phyloP scores from a whole-genome alignment of 2,329 filamentous ascomycete genomes.

The Colletotrichum agaves region DNA sequence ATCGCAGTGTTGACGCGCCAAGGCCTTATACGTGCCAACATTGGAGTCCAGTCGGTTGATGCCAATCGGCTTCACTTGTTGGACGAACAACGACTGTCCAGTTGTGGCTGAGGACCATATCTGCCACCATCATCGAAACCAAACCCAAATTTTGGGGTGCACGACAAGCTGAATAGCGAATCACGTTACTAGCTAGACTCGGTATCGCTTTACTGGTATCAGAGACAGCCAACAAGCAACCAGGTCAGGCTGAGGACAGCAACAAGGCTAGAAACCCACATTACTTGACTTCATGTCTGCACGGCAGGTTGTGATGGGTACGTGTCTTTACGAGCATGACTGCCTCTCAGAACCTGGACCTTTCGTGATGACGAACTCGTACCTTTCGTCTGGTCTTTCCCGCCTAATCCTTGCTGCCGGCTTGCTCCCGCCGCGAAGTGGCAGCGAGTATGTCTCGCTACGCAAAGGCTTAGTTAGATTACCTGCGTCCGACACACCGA shows the following conservation, averaged over 20 bases:
- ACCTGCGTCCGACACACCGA: constrained; percentile 26
- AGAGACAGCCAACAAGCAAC: background rate
- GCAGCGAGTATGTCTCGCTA: background rate
- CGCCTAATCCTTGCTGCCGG: constrained; percentile 9
- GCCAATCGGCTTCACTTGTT: no score
- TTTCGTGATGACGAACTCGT: no score
- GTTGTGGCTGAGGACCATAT: background rate
- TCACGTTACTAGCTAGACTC: no score
- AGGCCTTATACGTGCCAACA: no score
- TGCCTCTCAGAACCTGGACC: no score
- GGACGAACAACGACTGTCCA: no score
- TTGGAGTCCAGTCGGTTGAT: no score
- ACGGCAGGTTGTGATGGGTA: no score
- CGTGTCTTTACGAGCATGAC: no score
- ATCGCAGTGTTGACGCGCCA: no score
- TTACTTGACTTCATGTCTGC: background rate
- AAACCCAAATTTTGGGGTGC: background rate
- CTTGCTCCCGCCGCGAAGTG: constrained; percentile 3
- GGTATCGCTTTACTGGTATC: background rate
- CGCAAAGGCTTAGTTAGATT: background rate
- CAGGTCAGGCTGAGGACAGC: background rate
- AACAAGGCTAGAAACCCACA: background rate
- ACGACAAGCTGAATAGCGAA: background rate
- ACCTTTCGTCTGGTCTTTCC: constrained; percentile 3
- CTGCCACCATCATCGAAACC: background rate